Conservation (phyloP, 1,284 basidiomycete species). For the Agaricales sp. region DNA sequence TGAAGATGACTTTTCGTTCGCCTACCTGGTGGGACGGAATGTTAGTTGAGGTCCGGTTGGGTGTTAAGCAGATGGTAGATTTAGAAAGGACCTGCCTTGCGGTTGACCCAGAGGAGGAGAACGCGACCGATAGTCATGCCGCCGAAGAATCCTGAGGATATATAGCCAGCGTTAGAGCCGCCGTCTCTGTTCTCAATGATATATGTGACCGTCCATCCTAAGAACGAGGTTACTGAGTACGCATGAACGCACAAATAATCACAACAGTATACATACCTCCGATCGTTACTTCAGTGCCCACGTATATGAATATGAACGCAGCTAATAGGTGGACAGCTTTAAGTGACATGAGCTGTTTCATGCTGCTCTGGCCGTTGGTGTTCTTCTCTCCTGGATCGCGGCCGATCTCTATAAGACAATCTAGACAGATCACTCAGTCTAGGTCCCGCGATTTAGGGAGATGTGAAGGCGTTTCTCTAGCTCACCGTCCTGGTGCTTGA, state of each 20-base stretch:
- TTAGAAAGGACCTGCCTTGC: conserved; percentile 19
- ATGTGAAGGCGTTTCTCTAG: background rate
- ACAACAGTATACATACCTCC: conserved; percentile 9
- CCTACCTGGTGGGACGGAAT: conserved; percentile 23
- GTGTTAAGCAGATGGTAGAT: background rate
- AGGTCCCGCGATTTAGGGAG: background rate
- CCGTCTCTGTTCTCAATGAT: conserved; percentile 20
- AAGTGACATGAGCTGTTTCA: conserved; percentile 37
- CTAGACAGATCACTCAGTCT: conserved; percentile 10
- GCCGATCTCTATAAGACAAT: conserved; percentile 20
- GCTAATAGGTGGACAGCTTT: conserved; percentile 41
- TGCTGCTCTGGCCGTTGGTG: conserved; percentile 22
- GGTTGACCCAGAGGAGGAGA: conserved; percentile 32
- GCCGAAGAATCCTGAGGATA: conserved; percentile 23
- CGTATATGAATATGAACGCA: conserved; percentile 41
- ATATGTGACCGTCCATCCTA: too few species aligned
- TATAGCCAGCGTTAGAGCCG: conserved; percentile 20
- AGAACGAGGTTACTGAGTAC: conserved; percentile 1
- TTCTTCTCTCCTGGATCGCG: conserved; percentile 16
- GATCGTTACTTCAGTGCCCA: conserved; percentile 49
- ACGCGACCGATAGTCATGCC: conserved; percentile 35
- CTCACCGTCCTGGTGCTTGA: conserved; percentile 45
- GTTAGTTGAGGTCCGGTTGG: background rate
- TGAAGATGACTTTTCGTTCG: conserved; percentile 27
- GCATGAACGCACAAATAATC: background rate